A percentile compares a stretch with the other conserved stretches of the same genome.
These are phyloP conservation scores for Backusella mclennaniae DNA, from an alignment of 192 early-diverging fungal species.

Conservation along the genomic window DNA sequence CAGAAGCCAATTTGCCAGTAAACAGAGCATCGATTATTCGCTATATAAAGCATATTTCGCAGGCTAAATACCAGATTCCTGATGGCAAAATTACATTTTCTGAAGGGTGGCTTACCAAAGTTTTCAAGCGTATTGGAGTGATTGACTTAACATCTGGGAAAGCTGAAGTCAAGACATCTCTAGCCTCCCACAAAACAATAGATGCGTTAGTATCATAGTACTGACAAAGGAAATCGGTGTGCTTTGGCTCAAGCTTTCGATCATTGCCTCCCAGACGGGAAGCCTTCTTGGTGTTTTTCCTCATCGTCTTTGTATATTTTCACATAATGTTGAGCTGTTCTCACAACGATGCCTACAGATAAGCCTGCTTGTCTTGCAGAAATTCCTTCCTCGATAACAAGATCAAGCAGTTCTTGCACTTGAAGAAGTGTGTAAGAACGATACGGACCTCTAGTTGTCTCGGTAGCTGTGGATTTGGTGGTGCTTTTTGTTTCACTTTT, in stretches of 20 bases:
- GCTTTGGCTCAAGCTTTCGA: not conserved
- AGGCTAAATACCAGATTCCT: not conserved
- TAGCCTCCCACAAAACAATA: too few relatives aligned
- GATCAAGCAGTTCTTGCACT: conserved; percentile 20
- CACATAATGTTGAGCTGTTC: conserved; percentile 19
- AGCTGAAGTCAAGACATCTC: too few relatives aligned
- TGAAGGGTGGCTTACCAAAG: not conserved
- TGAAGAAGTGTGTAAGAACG: conserved; percentile 1
- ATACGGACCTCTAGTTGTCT: not conserved
- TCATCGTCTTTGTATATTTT: conserved; percentile 22
- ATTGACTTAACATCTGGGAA: too few relatives aligned
- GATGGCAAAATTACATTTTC: not conserved
- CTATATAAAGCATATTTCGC: not conserved
- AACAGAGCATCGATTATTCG: not conserved
- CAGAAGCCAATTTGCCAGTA: not conserved
- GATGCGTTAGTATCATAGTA: too few relatives aligned
- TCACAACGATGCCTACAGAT: conserved; percentile 2
- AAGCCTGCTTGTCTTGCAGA: conserved; percentile 16
- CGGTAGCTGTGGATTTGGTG: not conserved
- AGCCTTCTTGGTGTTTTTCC: not conserved
- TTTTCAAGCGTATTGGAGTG: not conserved
- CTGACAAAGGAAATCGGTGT: too few relatives aligned
- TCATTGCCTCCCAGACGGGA: not conserved
- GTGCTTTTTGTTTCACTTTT: not conserved
- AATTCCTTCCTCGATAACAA: conserved; percentile 20